Base-by-base conservation (phyloP, 208 protist genomes). In the Wallacemonas sp. region DNA sequence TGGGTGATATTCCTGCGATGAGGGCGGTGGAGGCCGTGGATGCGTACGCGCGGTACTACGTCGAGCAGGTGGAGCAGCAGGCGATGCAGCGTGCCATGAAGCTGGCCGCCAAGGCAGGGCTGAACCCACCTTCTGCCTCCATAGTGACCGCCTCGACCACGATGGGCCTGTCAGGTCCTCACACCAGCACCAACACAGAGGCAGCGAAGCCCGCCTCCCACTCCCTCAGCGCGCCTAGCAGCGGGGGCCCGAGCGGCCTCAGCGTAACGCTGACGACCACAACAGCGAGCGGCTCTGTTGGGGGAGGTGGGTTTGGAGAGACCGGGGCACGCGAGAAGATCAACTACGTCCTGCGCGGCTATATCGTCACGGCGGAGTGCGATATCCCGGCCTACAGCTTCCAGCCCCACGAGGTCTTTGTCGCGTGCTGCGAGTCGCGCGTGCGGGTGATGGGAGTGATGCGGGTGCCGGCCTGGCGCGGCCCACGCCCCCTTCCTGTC, bases 321-420 rank as follows among this genome's bases (percentile, higher is more conserved):
- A 11, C 38, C 12, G 17, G 38, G 12, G 38, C 38, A 17, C 38
- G 38, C 17, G 38, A 42, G 38, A 80, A 77, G 47, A 59, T 77
- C 27, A 77, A 62, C 24, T 86, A 86, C 68, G 54, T 65, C 14
- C 60, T 90, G n/a, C 70, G 67, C 59, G 83, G 83, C 14, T 84
- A 82, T 26, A 68, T 90, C 44, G 72, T 69, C 6, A 65, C 30
- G 8, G 9, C 64, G 2, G 24, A 33, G 28, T 59, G 61, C 17
- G 51, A 55, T 22, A 54, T 90, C 19, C 70, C 72, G 2, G 62
- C 67, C 24, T 58, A 22, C 51, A 72, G 64, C 42, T 27, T 51
- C 41, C 44, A 53, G 22, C 38, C 66, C 14, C 70, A 86, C 53
- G 83, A 86, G 53, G 80, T 90, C 9, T 90, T 84, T 42, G 53